Evolutionary conservation across 805 yeast species (phyloP), one percentile per base, ranked within the genome.

Genomic region (Cyberlindnera mississippiensis): DNA sequence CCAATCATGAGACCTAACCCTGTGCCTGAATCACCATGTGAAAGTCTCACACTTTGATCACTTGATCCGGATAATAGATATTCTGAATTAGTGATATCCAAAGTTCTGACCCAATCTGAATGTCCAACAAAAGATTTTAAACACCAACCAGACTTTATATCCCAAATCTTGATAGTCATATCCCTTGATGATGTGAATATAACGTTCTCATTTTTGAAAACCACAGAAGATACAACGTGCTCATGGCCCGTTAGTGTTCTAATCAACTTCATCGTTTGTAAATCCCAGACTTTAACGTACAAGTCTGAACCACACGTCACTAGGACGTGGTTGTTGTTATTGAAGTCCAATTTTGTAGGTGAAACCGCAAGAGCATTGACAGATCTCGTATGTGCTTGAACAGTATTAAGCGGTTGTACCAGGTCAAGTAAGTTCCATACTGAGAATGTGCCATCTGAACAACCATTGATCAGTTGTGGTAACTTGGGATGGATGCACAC

Each of bases 221-320:
- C 64, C 7, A 86, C 67, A 0, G 76, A 65, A 0, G 95, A 85
- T 0, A 90, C 79, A 2, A 93, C 77, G 59, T 90, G 96, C 46
- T 88, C 95, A 63, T 90, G 98, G 11, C 96, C 96, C 0, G 80
- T 64, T 17, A 90, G 62, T 1, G 88, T 78, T 28, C 87, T 69
- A 2, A 77, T 57, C 34, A 82, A 74, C 31, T 69, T 71, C 54
- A 75, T 73, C 12, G 74, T 68, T 24, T 60, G 53, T 5, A 76
- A 70, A 53, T 80, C 83, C 93, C 95, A 89, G 3, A 88, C 62
- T 56, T 85, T 84, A 41, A 88, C 75, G 17, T 66, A 61, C 36
- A 70, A 50, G 50, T 78, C 83, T 3, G 76, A 68, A 1, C 77
- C 72, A 38, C 73, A 66, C 1, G 78, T 68, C 3, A 75, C 77